Base-by-base conservation (phyloP, 768 basidiomycete genomes). In the Psilocybe cyanescens region DNA sequence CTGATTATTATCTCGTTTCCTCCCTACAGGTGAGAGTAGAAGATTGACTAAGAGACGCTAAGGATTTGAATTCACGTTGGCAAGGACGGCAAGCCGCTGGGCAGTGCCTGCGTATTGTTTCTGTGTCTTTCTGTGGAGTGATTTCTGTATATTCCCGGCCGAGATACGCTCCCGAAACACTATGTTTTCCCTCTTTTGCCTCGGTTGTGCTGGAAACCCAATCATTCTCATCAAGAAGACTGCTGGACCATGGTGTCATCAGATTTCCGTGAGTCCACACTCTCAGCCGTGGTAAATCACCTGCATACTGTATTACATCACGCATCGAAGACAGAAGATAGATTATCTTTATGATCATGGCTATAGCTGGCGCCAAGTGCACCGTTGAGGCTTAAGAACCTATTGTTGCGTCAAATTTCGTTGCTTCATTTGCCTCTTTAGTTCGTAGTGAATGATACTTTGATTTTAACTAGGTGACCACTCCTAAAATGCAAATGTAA, bases 11-110 rank as follows among this genome's bases (percentile, higher is more conserved):
- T 47, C 33, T 57, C 31, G 51, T 30, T 60, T 17, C 50, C 41
- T 49, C 29, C 55, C 39, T 33, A 29, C 57, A 73, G 70, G 57
- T 45, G 71, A 72, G 54, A 74, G 72, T 62, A 68, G 72, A 58
- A 67, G 72, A 60, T 65, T 69, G 57, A 58, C 63, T 44, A 74
- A 74, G 61, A 74, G 63, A 62, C 67, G 72, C 49, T 74, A 61
- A 71, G 31, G 8, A 8, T 17, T 41, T 16, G 35, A 48, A 48
- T 48, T 4, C 31, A 39, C 37, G 47, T 35, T 12, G 53, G 53
- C 44, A 58, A 51, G 8, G 47, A 39, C 17, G 37, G 24, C 47
- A 53, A 8, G 51, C 28, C 14, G 35, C 16, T 52, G 11, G 19
- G 17, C 14, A 8, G 19, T 17, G 9, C 4, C 41, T 16, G 31